Base-by-base conservation (phyloP, 1,139 yeast genomes). In the Debaryomyces udenii region DNA sequence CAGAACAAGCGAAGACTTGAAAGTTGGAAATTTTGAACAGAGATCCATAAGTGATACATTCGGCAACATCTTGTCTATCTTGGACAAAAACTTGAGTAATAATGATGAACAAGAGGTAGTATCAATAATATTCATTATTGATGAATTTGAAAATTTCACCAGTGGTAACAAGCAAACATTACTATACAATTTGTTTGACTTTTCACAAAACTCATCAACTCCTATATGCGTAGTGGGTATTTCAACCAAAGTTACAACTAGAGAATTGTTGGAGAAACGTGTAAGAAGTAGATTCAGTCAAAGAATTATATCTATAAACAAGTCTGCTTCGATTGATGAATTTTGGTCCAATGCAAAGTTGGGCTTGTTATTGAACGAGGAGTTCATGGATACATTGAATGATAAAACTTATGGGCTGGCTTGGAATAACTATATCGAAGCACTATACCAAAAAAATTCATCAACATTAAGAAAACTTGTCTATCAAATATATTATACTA, bases 231-330 rank as follows among this genome's bases (percentile, higher is more conserved):
- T 93, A 3, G 64, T 93, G 39, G 98, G 98, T 1, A 64, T 86
- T 5, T 83, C 96, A 1, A 75, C 93, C 2, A 82, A 84, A 42
- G 70, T 88, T 26, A 87, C 87, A 6, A 76, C 89, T 0, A 69
- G 91, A 39, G 98, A 93, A 52, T 71, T 81, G 49, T 69, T 93
- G 41, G 99, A 94, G 57, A 93, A 91, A 56, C 76, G 99, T 51
- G 98, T 94, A 0, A 78, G 90, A 51, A 85, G 95, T 43, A 70
- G 99, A 46, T 93, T 91, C 61, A 83, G 95, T 26, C 97, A 91
- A 57, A 67, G 96, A 39, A 66, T 86, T 2, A 74, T 88, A 26
- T 73, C 78, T 27, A 68, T 89, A 33, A 76, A 76, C 31, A 82
- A 81, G 40, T 70, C 84, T 0, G 50, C 52, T 2, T 59, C 62